Evolutionary conservation across 768 basidiomycete genomes (phyloP).

Genomic region (Pleurotus djamor): DNA sequence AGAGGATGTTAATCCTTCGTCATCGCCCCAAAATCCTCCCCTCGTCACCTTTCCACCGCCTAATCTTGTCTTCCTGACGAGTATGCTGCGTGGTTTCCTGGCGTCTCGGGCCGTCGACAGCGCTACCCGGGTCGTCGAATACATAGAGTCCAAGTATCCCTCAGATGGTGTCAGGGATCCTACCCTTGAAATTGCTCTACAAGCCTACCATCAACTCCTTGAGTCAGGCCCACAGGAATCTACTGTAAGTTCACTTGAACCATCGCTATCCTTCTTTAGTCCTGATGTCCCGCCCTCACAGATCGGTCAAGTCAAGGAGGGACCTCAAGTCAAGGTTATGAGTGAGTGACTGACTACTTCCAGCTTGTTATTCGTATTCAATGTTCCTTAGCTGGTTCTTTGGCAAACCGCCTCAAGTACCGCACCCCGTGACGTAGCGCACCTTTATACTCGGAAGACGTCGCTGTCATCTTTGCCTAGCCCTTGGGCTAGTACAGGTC

Average conservation of each 20-base stretch:
- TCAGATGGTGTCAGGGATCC: constrained; percentile 17
- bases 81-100: constrained; percentile 35
- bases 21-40: not conserved
- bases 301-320: not conserved
- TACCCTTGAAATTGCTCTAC: constrained; percentile 15
- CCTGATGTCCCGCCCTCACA: not conserved
- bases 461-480: too few species aligned
- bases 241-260: not conserved
- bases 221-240: not conserved
- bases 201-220: not conserved
- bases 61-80: constrained; percentile 31
- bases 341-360: not conserved
- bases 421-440: too few species aligned
- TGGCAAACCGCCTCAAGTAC: not conserved
- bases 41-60: constrained; percentile 14
- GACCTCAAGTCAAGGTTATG: not conserved
- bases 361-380: not conserved
- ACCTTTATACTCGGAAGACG: too few species aligned
- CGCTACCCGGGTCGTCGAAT: constrained; percentile 30
- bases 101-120: constrained; percentile 20
- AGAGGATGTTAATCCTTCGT: constrained; percentile 6
- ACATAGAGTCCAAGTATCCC: constrained; percentile 21
- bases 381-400: not conserved
- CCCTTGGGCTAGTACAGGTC: too few species aligned
- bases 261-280: too few species aligned